Evolutionary conservation across 352 stramenopile genomes (phyloP).

Genomic region (Thraustotheca clavata): DNA sequence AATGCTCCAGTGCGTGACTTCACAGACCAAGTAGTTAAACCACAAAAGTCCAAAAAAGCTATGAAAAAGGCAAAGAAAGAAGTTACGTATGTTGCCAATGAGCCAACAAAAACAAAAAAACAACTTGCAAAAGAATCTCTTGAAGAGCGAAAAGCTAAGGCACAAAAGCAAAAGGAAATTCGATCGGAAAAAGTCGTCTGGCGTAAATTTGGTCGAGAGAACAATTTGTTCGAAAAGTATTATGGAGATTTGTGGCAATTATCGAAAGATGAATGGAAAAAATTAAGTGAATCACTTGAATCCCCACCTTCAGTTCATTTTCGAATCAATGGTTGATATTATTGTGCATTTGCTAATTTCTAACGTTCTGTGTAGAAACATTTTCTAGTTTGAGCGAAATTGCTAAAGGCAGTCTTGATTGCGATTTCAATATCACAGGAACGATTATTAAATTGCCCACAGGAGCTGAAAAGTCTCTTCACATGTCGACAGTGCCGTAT

Average conservation of each 20-base stretch:
- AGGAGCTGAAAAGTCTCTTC: conserved; percentile 43
- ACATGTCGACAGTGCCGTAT: conserved; percentile 55
- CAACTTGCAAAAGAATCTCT: conserved; percentile 50
- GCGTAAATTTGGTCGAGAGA: conserved; percentile 82
- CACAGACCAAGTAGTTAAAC: conserved; percentile 17
- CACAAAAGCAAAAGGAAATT: conserved; percentile 8
- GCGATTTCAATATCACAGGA: conserved; percentile 54
- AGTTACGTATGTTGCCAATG: conserved; percentile 38
- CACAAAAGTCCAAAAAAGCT: conserved; percentile 23
- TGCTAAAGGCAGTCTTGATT: conserved; percentile 56
- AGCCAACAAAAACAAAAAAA: conserved; percentile 27
- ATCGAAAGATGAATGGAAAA: conserved; percentile 57
- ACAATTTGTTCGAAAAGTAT: conserved; percentile 71
- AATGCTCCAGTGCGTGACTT: conserved; percentile 55
- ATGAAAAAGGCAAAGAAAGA: conserved; percentile 28
- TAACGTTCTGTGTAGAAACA: conserved; percentile 4
- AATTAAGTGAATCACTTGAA: conserved; percentile 70
- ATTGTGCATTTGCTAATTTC: conserved; percentile 16
- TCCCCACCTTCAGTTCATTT: conserved; percentile 75
- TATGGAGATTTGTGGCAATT: conserved; percentile 72
- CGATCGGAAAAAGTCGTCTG: conserved; percentile 75
- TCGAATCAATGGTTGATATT: conserved; percentile 61
- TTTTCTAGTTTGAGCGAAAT: conserved; percentile 62
- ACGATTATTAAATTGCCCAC: conserved; percentile 48
- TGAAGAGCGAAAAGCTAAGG: conserved; percentile 44